These are phyloP conservation scores for Penicillium griseofulvum DNA, from an alignment of 2,329 filamentous ascomycete genomes.

Conservation along the genomic window DNA sequence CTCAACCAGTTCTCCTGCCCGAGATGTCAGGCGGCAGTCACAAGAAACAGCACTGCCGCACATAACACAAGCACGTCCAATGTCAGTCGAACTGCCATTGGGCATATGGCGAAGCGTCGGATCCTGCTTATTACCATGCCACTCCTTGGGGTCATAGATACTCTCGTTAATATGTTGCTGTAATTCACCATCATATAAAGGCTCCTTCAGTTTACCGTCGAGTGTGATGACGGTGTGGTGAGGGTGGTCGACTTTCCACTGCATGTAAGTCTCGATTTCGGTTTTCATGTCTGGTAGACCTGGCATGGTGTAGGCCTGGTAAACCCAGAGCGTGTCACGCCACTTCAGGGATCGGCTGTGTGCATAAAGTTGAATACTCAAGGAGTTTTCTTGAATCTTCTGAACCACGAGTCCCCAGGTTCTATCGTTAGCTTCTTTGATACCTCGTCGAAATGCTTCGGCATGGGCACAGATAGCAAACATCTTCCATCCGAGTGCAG, in stretches of 20 bases:
- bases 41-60: conserved; percentile 19
- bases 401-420: conserved; percentile 19
- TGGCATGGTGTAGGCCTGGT: neutral
- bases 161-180: conserved; percentile 1
- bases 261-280: neutral
- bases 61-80: conserved; percentile 14
- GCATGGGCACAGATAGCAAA: conserved; percentile 28
- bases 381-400: conserved; percentile 14
- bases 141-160: neutral
- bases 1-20: conserved; percentile 28
- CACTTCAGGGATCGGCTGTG: conserved; percentile 26
- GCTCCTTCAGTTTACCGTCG: neutral
- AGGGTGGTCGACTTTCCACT: conserved; percentile 11
- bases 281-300: neutral
- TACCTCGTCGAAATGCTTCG: conserved; percentile 23
- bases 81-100: neutral
- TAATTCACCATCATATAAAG: neutral
- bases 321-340: conserved; percentile 9
- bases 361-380: conserved; percentile 28
- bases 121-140: neutral
- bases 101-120: neutral
- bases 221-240: conserved; percentile 13
- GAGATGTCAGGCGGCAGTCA: conserved; percentile 16
- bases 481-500: conserved; percentile 24
- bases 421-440: neutral